Evolutionary conservation across 257 asterid genomes (phyloP).

Genomic region (Solanum rostratum): DNA sequence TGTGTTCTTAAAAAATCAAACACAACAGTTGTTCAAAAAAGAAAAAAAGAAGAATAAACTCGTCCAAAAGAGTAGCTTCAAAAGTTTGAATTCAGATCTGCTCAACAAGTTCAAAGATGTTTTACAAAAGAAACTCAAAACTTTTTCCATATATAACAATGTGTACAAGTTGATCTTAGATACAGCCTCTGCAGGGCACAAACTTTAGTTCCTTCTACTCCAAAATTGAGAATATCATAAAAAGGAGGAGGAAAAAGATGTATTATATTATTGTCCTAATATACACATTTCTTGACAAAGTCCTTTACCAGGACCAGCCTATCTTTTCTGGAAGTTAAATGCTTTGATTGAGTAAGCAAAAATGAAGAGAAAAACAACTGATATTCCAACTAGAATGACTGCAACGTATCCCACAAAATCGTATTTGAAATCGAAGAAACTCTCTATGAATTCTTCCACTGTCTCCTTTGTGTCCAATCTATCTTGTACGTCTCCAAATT

Average conservation of each 20-base stretch:
- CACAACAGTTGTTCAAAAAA: background rate
- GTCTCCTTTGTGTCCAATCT: constrained; percentile 30
- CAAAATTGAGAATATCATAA: background rate
- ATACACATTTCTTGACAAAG: background rate
- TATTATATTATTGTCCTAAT: background rate
- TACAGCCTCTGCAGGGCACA: background rate
- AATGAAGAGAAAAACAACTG: constrained; percentile 42
- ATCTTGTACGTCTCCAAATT: constrained; percentile 41
- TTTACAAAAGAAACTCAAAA: background rate
- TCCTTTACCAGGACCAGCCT: background rate
- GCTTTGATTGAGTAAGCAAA: constrained; percentile 54
- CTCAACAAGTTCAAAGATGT: background rate
- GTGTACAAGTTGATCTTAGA: background rate
- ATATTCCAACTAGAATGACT: constrained; percentile 28
- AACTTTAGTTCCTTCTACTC: background rate
- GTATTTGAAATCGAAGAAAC: constrained; percentile 39
- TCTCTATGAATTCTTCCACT: constrained; percentile 37
- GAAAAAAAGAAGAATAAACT: background rate
- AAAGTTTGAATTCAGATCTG: background rate
- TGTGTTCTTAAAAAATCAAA: background rate
- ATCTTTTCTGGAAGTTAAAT: constrained; percentile 67
- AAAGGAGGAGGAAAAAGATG: background rate
- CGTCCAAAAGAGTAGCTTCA: background rate
- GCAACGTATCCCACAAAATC: constrained; percentile 62
- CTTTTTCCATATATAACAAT: background rate